Base-by-base conservation (phyloP, 352 stramenopile species). In the Phytophthora hibernalis region DNA sequence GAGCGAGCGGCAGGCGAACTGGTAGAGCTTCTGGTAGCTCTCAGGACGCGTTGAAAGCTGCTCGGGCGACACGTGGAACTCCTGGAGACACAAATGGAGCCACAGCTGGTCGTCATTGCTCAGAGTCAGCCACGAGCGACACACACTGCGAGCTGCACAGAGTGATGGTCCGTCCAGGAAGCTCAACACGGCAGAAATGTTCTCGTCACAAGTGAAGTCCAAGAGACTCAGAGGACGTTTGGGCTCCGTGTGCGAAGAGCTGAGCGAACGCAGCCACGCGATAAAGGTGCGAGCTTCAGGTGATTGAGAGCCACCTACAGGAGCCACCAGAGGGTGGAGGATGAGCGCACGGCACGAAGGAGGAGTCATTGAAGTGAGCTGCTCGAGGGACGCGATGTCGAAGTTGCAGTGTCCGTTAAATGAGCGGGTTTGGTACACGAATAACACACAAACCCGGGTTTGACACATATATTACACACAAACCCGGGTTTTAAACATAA, bases 141-240 rank as follows among this genome's bases (percentile, higher is more conserved):
- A 92, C 47, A 92, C 82, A 22, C 76, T 72, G 21, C 85, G 80
- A 31, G 72, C 70, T 0, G 70, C 59, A 21, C 82, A 86, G 33
- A 95, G 83, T 31, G 87, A 93, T 11, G 62, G 50, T 10, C 83
- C 87, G 63, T 95, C 83, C 26, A 95, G 61, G 60, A 83, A 95
- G 26, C 79, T 74, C 47, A 95, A 60, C 20, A 95, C 85, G 9
- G 56, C 42, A 55, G 75, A 66, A 21, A 94, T 31, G 51, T 86
- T 92, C 49, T 94, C 86, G 54, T 94, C 86, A 60, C 86, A 94
- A 10, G 84, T 84, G 60, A 75, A 87, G 70, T 94, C 82, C 21
- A 94, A 63, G 44, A 93, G 74, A 26, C 70, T 60, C 12, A 69
- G 68, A n/a, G 49, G 38, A 0, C 16, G 65, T 24, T 65, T 72